phyloP scores from a whole-genome alignment of 2,329 filamentous ascomycete genomes.

The Polytolypa hystricis region DNA sequence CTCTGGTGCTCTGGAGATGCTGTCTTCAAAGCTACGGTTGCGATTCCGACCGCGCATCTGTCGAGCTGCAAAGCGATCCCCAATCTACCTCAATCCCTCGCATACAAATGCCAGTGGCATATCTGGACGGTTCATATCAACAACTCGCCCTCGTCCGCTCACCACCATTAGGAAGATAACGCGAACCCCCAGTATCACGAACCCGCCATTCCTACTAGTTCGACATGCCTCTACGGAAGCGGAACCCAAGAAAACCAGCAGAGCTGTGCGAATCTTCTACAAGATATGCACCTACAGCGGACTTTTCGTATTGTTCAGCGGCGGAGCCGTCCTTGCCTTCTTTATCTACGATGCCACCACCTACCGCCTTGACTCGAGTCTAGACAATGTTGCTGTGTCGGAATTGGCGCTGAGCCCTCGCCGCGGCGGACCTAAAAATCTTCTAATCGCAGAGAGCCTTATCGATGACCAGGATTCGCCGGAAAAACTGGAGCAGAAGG shows the following conservation, averaged over 20 bases:
- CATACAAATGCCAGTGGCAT: no score
- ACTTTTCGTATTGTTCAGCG: constrained; percentile 60
- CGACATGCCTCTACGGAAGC: constrained; percentile 22
- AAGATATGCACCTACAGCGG: constrained; percentile 62
- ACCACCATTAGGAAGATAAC: no score
- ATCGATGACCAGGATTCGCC: constrained; percentile 80
- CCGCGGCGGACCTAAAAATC: constrained; percentile 82
- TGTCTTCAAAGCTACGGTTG: no score
- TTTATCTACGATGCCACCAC: constrained; percentile 91
- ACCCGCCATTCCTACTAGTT: constrained; percentile 2
- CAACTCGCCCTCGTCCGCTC: no score
- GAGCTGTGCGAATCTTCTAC: constrained; percentile 46
- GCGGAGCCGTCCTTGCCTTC: constrained; percentile 63
- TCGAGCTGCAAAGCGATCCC: no score
- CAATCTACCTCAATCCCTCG: no score
- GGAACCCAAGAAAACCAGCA: constrained; percentile 16
- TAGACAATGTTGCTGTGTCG: constrained; percentile 70
- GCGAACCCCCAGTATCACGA: neutral
- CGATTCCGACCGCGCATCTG: no score
- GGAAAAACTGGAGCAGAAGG: constrained; percentile 57
- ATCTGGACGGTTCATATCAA: no score
- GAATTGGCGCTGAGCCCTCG: constrained; percentile 69
- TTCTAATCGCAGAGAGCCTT: constrained; percentile 78
- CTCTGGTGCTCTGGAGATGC: no score
- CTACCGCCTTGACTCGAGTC: constrained; percentile 60